phyloP scores from a whole-genome alignment of 2,329 filamentous ascomycete genomes.

The Aspergillus sergii region DNA sequence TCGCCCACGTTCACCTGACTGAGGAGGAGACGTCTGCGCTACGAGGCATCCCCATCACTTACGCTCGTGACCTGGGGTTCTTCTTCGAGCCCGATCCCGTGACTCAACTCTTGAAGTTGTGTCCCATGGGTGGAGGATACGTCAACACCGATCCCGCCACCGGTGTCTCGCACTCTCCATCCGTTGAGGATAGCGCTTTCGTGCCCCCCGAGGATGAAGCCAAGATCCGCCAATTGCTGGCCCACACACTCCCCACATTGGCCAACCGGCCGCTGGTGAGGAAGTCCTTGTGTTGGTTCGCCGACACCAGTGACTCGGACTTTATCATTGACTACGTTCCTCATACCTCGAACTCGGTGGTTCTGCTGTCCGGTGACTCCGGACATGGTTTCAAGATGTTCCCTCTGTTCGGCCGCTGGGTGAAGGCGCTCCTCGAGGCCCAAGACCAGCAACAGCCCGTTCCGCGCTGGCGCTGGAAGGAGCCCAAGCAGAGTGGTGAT shows the following conservation, averaged over 20 bases:
- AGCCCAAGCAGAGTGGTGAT: constrained; percentile 20
- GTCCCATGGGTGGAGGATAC: constrained; percentile 60
- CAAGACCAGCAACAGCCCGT: constrained; percentile 44
- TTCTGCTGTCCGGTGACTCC: constrained; percentile 61
- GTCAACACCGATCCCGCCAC: constrained; percentile 51
- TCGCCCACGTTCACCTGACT: constrained; percentile 62
- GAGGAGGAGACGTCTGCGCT: constrained; percentile 57
- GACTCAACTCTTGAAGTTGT: constrained; percentile 62
- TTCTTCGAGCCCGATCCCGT: constrained; percentile 66
- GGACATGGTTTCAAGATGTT: constrained; percentile 67
- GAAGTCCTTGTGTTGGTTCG: constrained; percentile 65
- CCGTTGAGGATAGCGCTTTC: constrained; percentile 44
- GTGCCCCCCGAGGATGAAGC: constrained; percentile 58
- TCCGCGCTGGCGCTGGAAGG: constrained; percentile 58
- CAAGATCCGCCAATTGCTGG: constrained; percentile 54
- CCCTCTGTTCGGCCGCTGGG: constrained; percentile 60
- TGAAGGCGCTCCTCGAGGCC: constrained; percentile 51
- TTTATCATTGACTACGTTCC: constrained; percentile 64
- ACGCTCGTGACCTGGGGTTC: constrained; percentile 64
- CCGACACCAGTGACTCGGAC: constrained; percentile 62
- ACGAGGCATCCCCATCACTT: constrained; percentile 62
- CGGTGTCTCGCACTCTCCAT: constrained; percentile 48
- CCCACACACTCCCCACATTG: constrained; percentile 56
- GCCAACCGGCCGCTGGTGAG: constrained; percentile 59
- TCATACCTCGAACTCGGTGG: constrained; percentile 47